A percentile compares a stretch with the other conserved stretches of the same genome.
Conservation (phyloP, 345 rosid genomes). For the Heritiera fomes region DNA sequence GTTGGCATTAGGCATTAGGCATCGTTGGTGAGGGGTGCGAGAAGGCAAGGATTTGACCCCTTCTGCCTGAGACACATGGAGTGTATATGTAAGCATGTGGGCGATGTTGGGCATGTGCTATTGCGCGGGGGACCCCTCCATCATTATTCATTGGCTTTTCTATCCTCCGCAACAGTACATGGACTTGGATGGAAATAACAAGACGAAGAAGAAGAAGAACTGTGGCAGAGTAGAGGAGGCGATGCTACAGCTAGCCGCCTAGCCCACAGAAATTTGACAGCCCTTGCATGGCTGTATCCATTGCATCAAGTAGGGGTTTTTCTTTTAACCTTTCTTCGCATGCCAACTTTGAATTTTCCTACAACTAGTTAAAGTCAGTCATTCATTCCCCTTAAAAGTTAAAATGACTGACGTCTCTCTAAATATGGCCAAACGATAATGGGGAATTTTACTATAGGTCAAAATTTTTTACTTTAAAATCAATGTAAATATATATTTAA, state of each 20-base stretch:
- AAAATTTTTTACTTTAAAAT: no score
- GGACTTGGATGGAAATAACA: not conserved
- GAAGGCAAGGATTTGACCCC: conserved; percentile 11
- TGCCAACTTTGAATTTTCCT: no score
- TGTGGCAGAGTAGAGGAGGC: no score
- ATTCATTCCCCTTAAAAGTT: no score
- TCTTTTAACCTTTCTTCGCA: no score
- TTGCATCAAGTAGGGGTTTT: no score
- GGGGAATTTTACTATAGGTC: no score
- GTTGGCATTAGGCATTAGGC: not conserved
- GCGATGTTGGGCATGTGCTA: not conserved
- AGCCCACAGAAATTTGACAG: not conserved
- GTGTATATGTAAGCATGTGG: conserved; percentile 11
- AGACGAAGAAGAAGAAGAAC: not conserved
- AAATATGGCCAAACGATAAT: no score
- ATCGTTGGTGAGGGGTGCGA: not conserved
- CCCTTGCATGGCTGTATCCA: not conserved
- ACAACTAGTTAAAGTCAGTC: no score
- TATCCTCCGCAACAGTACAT: not conserved
- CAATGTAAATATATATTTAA: no score
- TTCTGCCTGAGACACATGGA: conserved; percentile 6
- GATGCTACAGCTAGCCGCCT: not conserved
- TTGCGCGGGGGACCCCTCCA: conserved; percentile 8
- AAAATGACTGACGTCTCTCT: no score
- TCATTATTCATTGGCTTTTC: not conserved